These are phyloP conservation scores for Nowakowskiella sp. DNA, from an alignment of 192 early-diverging fungal species.

Conservation along the genomic window DNA sequence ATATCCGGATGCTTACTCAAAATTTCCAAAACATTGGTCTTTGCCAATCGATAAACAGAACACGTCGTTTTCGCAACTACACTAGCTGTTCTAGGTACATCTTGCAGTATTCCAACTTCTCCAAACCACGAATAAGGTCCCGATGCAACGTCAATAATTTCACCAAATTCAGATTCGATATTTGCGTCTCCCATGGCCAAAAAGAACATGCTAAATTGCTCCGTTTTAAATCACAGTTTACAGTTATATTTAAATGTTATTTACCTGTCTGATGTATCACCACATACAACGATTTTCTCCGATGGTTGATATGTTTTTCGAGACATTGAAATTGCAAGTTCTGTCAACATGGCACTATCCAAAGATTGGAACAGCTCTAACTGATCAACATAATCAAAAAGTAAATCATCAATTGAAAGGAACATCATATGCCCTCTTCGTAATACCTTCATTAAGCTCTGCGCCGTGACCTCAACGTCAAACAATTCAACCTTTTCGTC, in stretches of 20 bases:
- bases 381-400: conserved; percentile 9
- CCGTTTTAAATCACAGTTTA: conserved; percentile 5
- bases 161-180: conserved; percentile 12
- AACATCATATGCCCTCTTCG: neutral
- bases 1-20: conserved; percentile 29
- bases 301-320: conserved; percentile 22
- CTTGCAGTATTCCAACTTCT: conserved; percentile 24
- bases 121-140: conserved; percentile 26
- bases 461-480: conserved; percentile 36
- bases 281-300: conserved; percentile 27
- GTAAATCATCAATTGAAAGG: neutral
- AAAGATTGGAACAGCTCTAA: conserved; percentile 27
- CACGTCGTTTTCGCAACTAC: conserved; percentile 24
- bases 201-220: conserved; percentile 7
- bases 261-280: conserved; percentile 21
- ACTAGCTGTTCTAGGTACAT: conserved; percentile 41
- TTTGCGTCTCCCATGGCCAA: conserved; percentile 12
- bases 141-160: conserved; percentile 5
- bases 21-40: conserved; percentile 23
- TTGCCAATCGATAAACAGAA: conserved; percentile 30
- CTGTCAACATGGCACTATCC: conserved; percentile 21
- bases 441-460: conserved; percentile 34
- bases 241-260: neutral
- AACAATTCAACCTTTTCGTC: conserved; percentile 20
- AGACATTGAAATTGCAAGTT: conserved; percentile 30